Base-by-base conservation (phyloP, 1,284 basidiomycete species). In the Apiotrichum laibachii region DNA sequence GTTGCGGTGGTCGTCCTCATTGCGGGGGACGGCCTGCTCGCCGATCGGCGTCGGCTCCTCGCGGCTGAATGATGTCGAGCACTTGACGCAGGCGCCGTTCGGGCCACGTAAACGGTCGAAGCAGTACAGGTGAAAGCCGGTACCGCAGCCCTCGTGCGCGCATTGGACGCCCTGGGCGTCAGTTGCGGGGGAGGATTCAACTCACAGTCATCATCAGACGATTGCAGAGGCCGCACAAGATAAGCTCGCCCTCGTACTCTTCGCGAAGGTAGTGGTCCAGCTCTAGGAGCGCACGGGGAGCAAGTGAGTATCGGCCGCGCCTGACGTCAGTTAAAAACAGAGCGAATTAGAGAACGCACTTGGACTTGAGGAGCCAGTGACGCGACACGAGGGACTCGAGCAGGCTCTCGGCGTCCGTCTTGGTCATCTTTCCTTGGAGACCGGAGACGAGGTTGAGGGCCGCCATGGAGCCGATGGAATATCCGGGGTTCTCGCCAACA, bases 71-170 rank as follows among this genome's bases (percentile, higher is more conserved):
- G 53, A 47, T 4, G 39, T 55, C 22, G 58, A 51, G 57, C 76
- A 76, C 15, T 45, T 44, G 16, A 64, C 66, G 61, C 75, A 77
- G 22, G n/a, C 60, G 58, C 53, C 43, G 13, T 19, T n/a, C 35
- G 53, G 18, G 10, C 44, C 34, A 18, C 44, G 35, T 10, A 22
- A 21, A 55, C 55, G 22, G 6, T 66, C 58, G 55, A 67, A 71
- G 62, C 76, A 78, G 61, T 68, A 70, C 16, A 50, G 35, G 62
- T 78, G 76, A 47, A 66, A 67, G 53, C 74, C 72, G 0, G 68
- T 65, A 9, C 67, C 55, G 60, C 73, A 76, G 7, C 66, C 67
- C 3, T 49, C 59, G 16, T 65, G 65, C 0, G 59, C 63, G 47
- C 74, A 77, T 26, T 53, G 63, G 6, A 65, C 31, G 19, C 74